These are phyloP conservation scores for Barnettozyma siamensis DNA, from an alignment of 805 yeast genomes.

Conservation along the genomic window DNA sequence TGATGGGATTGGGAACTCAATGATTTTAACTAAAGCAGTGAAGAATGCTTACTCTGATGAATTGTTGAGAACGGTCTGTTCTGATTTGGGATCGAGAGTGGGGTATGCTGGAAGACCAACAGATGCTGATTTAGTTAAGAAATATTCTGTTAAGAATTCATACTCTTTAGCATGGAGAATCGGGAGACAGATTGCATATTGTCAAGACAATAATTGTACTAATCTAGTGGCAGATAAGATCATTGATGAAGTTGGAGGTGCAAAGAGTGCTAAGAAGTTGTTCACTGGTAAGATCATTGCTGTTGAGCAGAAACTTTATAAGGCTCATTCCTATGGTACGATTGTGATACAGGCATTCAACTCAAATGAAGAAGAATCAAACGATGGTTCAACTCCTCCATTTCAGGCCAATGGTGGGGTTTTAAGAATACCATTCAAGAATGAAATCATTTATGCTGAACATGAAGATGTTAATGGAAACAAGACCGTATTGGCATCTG, in stretches of 20 bases:
- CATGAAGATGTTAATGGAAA: slow-evolving; percentile 19
- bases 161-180: slow-evolving; percentile 45
- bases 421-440: slow-evolving; percentile 41
- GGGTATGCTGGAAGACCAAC: slow-evolving; percentile 22
- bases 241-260: slow-evolving; percentile 29
- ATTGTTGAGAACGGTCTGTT: slow-evolving; percentile 34
- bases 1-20: slow-evolving; percentile 40
- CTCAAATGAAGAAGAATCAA: slow-evolving; percentile 17
- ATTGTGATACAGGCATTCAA: slow-evolving; percentile 26
- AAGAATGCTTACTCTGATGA: slow-evolving; percentile 30
- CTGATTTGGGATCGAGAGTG: slow-evolving; percentile 40
- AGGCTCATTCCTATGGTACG: slow-evolving; percentile 43
- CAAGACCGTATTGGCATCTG: slow-evolving; percentile 31
- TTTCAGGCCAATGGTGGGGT: slow-evolving; percentile 3
- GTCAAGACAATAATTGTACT: slow-evolving; percentile 17
- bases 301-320: slow-evolving; percentile 35
- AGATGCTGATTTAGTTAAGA: slow-evolving; percentile 11
- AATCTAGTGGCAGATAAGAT: slow-evolving; percentile 1
- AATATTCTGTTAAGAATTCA: slow-evolving; percentile 29
- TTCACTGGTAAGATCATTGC: slow-evolving; percentile 40
- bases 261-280: slow-evolving; percentile 26
- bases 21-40: slow-evolving; percentile 29
- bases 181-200: slow-evolving; percentile 33
- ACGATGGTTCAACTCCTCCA: slow-evolving; percentile 1
- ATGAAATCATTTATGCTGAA: slow-evolving; percentile 38